Base-by-base conservation (phyloP, 352 stramenopile genomes). In the Pythium monospermum region DNA sequence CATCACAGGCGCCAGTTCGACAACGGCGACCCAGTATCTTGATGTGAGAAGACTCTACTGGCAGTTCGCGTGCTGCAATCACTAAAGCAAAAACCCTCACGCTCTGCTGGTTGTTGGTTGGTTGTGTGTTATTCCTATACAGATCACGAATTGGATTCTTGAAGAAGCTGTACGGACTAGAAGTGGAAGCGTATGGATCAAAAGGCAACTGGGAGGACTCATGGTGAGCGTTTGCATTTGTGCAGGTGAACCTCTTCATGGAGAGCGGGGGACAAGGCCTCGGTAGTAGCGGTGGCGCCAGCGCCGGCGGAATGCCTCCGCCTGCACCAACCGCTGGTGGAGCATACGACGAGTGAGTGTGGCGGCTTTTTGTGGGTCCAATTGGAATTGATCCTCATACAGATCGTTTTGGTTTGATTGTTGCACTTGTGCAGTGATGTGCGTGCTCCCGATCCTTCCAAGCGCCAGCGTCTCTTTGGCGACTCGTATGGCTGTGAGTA, bases 191-290 rank as follows among this genome's bases (percentile, higher is more conserved):
- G 13, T 15, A n/a, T 27, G 8, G 42, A 53, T 19, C 6, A 22
- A 38, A 49, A 33, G 39, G 23, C 10, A 37, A 36, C 26, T 38
- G 16, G 31, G 18, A 19, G 23, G 13, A 12, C 2, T n/a, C 19
- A 27, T 52, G 30, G 11, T 30, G 35, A 11, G 19, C n/a, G n/a
- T n/a, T n/a, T n/a, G n/a, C n/a, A 27, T 22, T 49, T 21, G 33
- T 41, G 4, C 45, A 85, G 76, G 72, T 92, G 15, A 91, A 89
- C 54, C 44, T 93, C 33, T 93, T 79, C 57, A 91, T 94, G 83
- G 83, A 94, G 45, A 94, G 76, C 49, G 83, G 75, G 1, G 66
- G 70, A 15, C 56, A 73, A n/a, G 59, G 57, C 54, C 48, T 32
- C 11, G 61, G 58, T 23, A 52, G 50, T 26, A 30, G n/a, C 22